These are phyloP conservation scores for Aureobasidium sp. DNA, from an alignment of 2,329 filamentous ascomycete species.

Conservation along the genomic window DNA sequence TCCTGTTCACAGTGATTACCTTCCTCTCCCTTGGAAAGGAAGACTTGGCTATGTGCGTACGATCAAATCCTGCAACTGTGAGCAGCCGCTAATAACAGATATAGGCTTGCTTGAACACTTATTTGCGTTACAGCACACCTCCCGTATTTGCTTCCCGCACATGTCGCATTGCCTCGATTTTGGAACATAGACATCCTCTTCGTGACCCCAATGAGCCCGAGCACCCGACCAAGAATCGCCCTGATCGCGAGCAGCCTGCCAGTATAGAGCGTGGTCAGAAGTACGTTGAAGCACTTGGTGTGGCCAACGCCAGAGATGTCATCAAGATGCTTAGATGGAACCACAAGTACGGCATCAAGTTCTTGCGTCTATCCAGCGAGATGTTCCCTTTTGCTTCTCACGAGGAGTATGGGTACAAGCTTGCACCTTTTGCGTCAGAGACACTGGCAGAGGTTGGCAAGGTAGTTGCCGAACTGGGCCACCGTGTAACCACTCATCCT, in stretches of 20 bases:
- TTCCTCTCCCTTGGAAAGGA: slow-evolving; percentile 87
- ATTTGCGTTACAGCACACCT: slow-evolving; percentile 72
- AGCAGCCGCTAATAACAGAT: slow-evolving; percentile 1
- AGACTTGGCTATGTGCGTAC: slow-evolving; percentile 73
- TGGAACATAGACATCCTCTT: slow-evolving; percentile 81
- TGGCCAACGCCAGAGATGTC: slow-evolving; percentile 78
- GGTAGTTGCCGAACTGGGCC: slow-evolving; percentile 69
- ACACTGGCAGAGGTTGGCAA: slow-evolving; percentile 68
- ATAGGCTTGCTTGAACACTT: slow-evolving; percentile 85
- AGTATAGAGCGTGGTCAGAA: slow-evolving; percentile 59
- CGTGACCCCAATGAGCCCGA: slow-evolving; percentile 67
- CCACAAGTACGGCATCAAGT: slow-evolving; percentile 82
- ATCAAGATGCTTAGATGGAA: slow-evolving; percentile 88
- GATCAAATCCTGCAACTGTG: neutral
- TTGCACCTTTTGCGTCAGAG: slow-evolving; percentile 76
- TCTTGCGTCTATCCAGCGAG: slow-evolving; percentile 85
- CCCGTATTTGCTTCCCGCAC: slow-evolving; percentile 87
- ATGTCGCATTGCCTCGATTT: slow-evolving; percentile 81
- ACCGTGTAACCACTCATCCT: slow-evolving; percentile 83
- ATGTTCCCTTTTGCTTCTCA: slow-evolving; percentile 98
- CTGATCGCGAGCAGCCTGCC: slow-evolving; percentile 64
- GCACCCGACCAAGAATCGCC: slow-evolving; percentile 78
- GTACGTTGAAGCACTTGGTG: slow-evolving; percentile 69
- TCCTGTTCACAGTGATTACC: slow-evolving; percentile 71
- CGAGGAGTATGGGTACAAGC: slow-evolving; percentile 73